Base-by-base conservation (phyloP, 768 basidiomycete species). In the Mycena kentingensis region DNA sequence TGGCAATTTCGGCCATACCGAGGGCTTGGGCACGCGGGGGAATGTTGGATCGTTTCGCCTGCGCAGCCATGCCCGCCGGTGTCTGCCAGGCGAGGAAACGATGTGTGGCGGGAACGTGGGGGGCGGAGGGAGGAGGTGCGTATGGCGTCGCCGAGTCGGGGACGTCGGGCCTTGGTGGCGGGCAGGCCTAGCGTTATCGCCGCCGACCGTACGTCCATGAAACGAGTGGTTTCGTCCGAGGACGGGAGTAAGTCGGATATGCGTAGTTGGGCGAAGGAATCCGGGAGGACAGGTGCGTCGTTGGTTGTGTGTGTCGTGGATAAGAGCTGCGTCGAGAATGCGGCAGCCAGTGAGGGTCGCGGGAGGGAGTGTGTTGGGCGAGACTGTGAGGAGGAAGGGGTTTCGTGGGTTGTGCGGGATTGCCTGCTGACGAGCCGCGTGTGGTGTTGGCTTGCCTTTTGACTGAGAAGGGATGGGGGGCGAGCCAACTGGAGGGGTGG, bases 81-180 rank as follows among this genome's bases (percentile, higher is more conserved):
- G 60, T 46, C 1, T 54, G 55, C 57, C 57, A 61, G 1, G 55
- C 6, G 1, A 58, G 43, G 1, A 55, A 2, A 1, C 54, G 46
- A 0, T 19, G 38, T n/a, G 39, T 22, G 6, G 57, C 60, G 1
- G 60, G 13, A 1, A 55, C 52, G 18, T 43, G 48, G 3, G 55
- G 44, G 60, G 27, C 50, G 55, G 18, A 24, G 54, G 3, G 11
- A 2, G 19, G 52, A 54, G 2, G 49, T 28, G 1, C 4, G 4
- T 0, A 60, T n/a, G 3, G 45, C 31, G 28, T 57, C 50, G 3
- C 31, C 59, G 4, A 12, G 15, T 3, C 4, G 31, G 0, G 59
- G 55, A 3, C 16, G 5, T 11, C 51, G 34, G 16, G 51, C 18
- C 16, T 36, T 44, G 5, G 6, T 58, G 7, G 28, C 7, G 2